phyloP scores from a whole-genome alignment of 805 yeast genomes.

The Nadsonia fulvescens region DNA sequence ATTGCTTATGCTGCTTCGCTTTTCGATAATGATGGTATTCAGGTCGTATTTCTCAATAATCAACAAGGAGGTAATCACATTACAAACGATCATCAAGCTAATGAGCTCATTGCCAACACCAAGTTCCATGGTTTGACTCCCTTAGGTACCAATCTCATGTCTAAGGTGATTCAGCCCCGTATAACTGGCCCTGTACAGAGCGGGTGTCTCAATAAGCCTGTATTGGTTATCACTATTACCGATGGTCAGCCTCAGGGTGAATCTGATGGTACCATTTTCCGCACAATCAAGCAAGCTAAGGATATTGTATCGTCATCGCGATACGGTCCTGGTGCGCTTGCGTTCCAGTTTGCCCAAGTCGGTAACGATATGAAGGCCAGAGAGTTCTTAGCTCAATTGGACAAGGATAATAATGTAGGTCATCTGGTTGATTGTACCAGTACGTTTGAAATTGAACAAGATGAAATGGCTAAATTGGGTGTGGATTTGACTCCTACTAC shows the following conservation, averaged over 20 bases:
- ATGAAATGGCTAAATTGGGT: slow-evolving; percentile 16
- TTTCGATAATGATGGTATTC: slow-evolving; percentile 16
- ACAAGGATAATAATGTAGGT: slow-evolving; percentile 15
- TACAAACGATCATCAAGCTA: slow-evolving; percentile 12
- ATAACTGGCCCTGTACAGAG: slow-evolving; percentile 12
- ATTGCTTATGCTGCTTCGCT: slow-evolving; percentile 16
- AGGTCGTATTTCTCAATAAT: slow-evolving; percentile 17
- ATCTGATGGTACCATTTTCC: slow-evolving; percentile 10
- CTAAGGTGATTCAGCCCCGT: slow-evolving; percentile 16
- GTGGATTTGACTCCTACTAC: slow-evolving; percentile 15
- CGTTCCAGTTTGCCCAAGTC: slow-evolving; percentile 19
- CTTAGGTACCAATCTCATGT: slow-evolving; percentile 12
- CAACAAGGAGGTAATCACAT: slow-evolving; percentile 12
- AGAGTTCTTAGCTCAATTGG: slow-evolving; percentile 15
- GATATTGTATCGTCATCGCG: slow-evolving; percentile 9
- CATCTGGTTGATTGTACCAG: slow-evolving; percentile 15
- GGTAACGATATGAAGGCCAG: slow-evolving; percentile 17
- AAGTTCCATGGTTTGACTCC: slow-evolving; percentile 16
- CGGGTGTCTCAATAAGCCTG: slow-evolving; percentile 14
- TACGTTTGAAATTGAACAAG: slow-evolving; percentile 17
- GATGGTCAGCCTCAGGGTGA: slow-evolving; percentile 20
- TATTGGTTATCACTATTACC: slow-evolving; percentile 15
- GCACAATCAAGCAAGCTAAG: slow-evolving; percentile 13
- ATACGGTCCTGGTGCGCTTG: slow-evolving; percentile 16
- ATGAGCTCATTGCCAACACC: slow-evolving; percentile 10